Percentiles rank a stretch among this genome's conserved stretches.
Evolutionary conservation across 441 rosid species (phyloP).

Genomic region (Aleurites moluccanus): DNA sequence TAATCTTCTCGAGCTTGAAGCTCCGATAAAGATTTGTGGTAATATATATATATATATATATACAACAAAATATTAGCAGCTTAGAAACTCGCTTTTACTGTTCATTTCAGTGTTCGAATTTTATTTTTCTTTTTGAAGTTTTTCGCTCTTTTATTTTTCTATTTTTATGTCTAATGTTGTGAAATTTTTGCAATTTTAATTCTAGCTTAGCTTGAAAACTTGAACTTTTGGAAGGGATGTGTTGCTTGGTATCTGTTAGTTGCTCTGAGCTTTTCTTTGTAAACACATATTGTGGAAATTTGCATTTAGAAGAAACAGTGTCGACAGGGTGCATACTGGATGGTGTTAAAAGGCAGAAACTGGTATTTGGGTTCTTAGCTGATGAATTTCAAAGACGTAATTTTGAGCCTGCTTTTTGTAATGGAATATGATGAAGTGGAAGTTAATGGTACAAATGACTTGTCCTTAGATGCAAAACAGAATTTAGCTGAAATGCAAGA

Average conservation of each 20-base stretch:
- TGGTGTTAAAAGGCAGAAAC: not conserved
- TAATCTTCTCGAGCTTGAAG: constrained; percentile 75
- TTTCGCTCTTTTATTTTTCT: not conserved
- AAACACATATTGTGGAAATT: not conserved
- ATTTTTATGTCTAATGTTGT: not conserved
- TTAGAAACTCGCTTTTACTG: not conserved
- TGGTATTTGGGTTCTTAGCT: not conserved
- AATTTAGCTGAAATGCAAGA: not conserved
- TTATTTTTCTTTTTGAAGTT: not conserved
- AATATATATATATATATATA: constrained; percentile 18
- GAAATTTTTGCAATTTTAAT: not conserved
- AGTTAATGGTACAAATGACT: not conserved
- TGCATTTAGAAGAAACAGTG: not conserved
- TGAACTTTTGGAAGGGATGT: not conserved
- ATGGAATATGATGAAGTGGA: not conserved
- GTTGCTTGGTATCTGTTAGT: not conserved
- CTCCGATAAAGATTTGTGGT: constrained; percentile 81
- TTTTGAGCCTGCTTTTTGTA: not conserved
- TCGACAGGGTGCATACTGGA: not conserved
- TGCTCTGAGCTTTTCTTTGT: not conserved
- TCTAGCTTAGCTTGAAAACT: not conserved
- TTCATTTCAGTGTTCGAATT: not conserved
- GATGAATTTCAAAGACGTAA: not conserved
- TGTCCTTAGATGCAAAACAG: not conserved
- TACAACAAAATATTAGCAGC: not conserved